Conservation (phyloP, 768 basidiomycete species). For the Lactarius evosmus region DNA sequence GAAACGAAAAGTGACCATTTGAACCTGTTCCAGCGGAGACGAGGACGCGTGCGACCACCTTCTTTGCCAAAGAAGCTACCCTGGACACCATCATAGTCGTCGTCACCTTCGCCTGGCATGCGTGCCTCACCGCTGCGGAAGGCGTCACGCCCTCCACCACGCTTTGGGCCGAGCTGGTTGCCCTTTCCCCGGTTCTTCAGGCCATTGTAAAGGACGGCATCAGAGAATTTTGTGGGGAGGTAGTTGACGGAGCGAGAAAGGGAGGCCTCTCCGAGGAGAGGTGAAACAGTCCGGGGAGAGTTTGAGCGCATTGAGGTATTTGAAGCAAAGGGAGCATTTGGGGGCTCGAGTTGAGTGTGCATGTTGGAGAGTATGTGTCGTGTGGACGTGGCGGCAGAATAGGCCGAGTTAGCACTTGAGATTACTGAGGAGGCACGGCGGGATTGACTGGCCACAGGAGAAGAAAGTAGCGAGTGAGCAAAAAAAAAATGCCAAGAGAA, state of each 20-base stretch:
- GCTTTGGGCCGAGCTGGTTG: conserved; percentile 46
- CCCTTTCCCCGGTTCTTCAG: conserved; percentile 42
- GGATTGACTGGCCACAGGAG: conserved; percentile 1
- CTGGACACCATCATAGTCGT: conserved; percentile 39
- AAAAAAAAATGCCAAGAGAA: background rate
- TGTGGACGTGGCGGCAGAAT: conserved; percentile 48
- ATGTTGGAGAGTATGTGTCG: conserved; percentile 45
- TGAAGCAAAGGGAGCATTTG: conserved; percentile 40
- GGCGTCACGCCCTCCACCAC: conserved; percentile 69
- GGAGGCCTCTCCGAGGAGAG: conserved; percentile 29
- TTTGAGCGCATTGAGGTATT: conserved; percentile 30
- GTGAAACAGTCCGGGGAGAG: conserved; percentile 31
- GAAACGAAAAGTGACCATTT: conserved; percentile 75
- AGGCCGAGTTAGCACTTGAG: conserved; percentile 40
- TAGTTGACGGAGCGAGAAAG: conserved; percentile 64
- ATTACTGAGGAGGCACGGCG: conserved; percentile 36
- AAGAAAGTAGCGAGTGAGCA: too few species aligned
- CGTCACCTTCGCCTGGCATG: conserved; percentile 40
- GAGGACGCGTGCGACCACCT: conserved; percentile 39
- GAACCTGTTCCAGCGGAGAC: conserved; percentile 75
- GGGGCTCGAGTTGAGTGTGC: conserved; percentile 40
- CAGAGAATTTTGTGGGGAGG: conserved; percentile 72
- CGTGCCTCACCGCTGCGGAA: conserved; percentile 39
- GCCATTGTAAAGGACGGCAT: conserved; percentile 40
- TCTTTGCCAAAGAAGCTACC: conserved; percentile 42